Evolutionary conservation across 2,329 filamentous ascomycete genomes (phyloP).

Genomic region (Curvularia eragrostidis): DNA sequence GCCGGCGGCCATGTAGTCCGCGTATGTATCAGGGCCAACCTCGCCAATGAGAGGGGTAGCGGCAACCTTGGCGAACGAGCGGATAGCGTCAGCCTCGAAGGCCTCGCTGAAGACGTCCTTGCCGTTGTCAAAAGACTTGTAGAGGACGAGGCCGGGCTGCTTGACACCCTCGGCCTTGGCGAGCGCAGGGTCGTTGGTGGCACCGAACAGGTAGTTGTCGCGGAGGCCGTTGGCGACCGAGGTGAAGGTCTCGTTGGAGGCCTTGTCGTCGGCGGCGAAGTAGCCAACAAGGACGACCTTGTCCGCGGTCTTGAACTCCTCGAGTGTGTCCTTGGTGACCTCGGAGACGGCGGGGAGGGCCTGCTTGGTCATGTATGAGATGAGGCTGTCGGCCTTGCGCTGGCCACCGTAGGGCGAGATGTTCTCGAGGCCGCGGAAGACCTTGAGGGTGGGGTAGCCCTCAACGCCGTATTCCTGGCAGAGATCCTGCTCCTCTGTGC

Average conservation of each 20-base stretch:
- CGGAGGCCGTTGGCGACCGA: constrained; percentile 76
- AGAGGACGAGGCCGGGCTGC: constrained; percentile 86
- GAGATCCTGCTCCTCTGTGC: constrained; percentile 91
- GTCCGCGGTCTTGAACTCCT: constrained; percentile 97
- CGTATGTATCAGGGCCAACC: constrained; percentile 96
- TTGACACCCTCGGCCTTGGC: constrained; percentile 91
- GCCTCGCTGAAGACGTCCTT: constrained; percentile 83
- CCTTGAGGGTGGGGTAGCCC: constrained; percentile 98
- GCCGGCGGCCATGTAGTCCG: constrained; percentile 89
- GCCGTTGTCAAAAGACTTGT: constrained; percentile 98
- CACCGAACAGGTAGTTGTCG: constrained; percentile 91
- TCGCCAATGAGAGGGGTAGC: constrained; percentile 92
- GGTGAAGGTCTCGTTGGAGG: constrained; percentile 85
- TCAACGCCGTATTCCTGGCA: constrained; percentile 91
- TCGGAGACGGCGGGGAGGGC: constrained; percentile 88
- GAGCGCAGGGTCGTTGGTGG: constrained; percentile 80
- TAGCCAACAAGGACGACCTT: constrained; percentile 95
- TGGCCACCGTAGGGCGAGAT: constrained; percentile 84
- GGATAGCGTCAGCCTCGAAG: constrained; percentile 81
- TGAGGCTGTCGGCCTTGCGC: constrained; percentile 79
- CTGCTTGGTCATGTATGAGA: constrained; percentile 98
- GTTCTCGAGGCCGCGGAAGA: constrained; percentile 91
- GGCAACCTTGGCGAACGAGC: constrained; percentile 81
- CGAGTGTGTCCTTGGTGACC: constrained; percentile 80
- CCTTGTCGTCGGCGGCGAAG: constrained; percentile 79